These are phyloP conservation scores for Aspergillus sp. DNA, from an alignment of 2,329 filamentous ascomycete species.

Conservation along the genomic window DNA sequence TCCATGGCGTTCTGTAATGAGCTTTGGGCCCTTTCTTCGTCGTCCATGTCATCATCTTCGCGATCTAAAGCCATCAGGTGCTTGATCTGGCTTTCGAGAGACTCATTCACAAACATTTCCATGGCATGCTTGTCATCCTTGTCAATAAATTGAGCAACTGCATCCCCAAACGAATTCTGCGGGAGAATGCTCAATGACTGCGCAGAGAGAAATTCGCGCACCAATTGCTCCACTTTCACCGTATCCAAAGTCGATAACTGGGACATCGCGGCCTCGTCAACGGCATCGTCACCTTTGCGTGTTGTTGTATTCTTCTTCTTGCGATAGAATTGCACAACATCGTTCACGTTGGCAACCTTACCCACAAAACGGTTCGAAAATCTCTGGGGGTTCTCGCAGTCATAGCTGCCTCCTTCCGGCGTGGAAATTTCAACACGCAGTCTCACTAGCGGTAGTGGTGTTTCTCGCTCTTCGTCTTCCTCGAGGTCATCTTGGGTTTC, in stretches of 20 bases:
- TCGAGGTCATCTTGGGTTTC: slow-evolving; percentile 66
- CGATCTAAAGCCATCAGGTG: slow-evolving; percentile 64
- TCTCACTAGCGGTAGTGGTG: slow-evolving; percentile 77
- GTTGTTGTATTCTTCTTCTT: slow-evolving; percentile 64
- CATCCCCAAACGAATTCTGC: slow-evolving; percentile 87
- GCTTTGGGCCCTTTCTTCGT: slow-evolving; percentile 62
- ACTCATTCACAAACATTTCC: slow-evolving; percentile 72
- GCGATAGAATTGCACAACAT: slow-evolving; percentile 87
- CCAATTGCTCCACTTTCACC: slow-evolving; percentile 82
- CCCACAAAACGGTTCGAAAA: slow-evolving; percentile 89
- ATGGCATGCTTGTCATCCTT: slow-evolving; percentile 95
- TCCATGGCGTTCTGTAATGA: slow-evolving; percentile 37
- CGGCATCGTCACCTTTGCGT: slow-evolving; percentile 50
- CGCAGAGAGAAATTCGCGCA: slow-evolving; percentile 78
- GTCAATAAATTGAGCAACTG: slow-evolving; percentile 85
- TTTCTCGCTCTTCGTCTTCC: slow-evolving; percentile 52
- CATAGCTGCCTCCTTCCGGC: slow-evolving; percentile 77
- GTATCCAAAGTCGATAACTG: slow-evolving; percentile 62
- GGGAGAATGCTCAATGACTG: slow-evolving; percentile 91
- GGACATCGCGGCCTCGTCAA: slow-evolving; percentile 60
- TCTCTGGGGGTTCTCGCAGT: slow-evolving; percentile 90
- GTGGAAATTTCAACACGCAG: slow-evolving; percentile 88
- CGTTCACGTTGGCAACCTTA: slow-evolving; percentile 89
- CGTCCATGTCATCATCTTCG: slow-evolving; percentile 63
- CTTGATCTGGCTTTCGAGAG: slow-evolving; percentile 65